phyloP scores from a whole-genome alignment of 2,329 filamentous ascomycete species.

The Sclerotinia minor region DNA sequence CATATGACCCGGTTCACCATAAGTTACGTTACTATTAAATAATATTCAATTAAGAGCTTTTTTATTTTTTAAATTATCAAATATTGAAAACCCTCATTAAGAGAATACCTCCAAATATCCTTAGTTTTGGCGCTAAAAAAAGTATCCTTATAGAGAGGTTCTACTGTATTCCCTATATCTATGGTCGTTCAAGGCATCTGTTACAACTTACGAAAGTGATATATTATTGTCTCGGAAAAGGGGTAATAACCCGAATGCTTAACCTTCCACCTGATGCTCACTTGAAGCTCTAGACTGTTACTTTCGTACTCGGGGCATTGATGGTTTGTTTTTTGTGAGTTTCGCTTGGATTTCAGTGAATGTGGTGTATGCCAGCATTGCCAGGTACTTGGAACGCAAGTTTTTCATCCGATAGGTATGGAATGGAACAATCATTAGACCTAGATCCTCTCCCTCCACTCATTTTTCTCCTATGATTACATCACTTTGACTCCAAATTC shows the following conservation, averaged over 20 bases:
- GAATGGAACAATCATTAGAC: too few species aligned
- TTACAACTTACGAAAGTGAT: not conserved
- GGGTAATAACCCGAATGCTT: not conserved
- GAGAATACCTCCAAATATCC: too few species aligned
- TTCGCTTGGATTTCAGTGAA: not conserved
- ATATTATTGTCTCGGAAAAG: not conserved
- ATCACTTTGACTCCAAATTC: not conserved
- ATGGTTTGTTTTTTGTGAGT: not conserved
- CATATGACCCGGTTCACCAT: too few species aligned
- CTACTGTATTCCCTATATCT: not conserved
- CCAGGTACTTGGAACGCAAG: not conserved
- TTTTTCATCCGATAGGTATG: not conserved
- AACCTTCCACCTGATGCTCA: not conserved
- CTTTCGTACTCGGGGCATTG: slow-evolving; percentile 16
- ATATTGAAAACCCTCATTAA: too few species aligned
- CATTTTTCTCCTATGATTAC: not conserved
- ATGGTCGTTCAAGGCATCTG: not conserved
- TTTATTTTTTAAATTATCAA: too few species aligned
- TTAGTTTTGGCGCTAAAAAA: too few species aligned
- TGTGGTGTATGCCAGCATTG: not conserved
- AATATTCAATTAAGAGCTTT: too few species aligned
- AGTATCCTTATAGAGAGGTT: too few species aligned
- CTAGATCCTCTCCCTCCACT: not conserved
- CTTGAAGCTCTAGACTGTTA: slow-evolving; percentile 11
- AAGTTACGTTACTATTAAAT: too few species aligned